Percentiles rank a stretch among this genome's conserved stretches.
These are phyloP conservation scores for Boletus barrowsii DNA, from an alignment of 768 basidiomycete species.

Conservation along the genomic window DNA sequence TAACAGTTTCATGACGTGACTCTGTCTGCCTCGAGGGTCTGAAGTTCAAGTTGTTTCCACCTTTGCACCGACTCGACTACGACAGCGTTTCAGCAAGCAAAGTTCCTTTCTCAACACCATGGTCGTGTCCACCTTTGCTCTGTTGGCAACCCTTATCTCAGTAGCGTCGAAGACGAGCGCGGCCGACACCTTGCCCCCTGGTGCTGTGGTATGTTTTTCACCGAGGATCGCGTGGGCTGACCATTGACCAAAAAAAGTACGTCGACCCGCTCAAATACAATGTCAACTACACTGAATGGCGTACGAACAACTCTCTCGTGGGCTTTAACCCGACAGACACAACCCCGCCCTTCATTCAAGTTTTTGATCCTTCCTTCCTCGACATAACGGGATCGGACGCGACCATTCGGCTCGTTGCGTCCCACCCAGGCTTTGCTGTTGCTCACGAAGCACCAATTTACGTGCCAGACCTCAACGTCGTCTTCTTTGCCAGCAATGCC, in stretches of 20 bases:
- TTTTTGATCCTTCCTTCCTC: slow-evolving; percentile 54
- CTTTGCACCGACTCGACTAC: too few relatives aligned
- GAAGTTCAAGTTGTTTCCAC: too few relatives aligned
- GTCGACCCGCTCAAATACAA: slow-evolving; percentile 50
- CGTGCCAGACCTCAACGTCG: slow-evolving; percentile 56
- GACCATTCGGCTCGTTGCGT: slow-evolving; percentile 57
- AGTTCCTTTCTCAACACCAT: not conserved
- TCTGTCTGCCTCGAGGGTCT: too few relatives aligned
- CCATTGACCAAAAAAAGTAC: slow-evolving; percentile 33
- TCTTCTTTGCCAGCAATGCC: slow-evolving; percentile 72
- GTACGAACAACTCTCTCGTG: slow-evolving; percentile 35
- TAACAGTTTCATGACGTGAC: too few relatives aligned
- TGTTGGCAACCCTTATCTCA: slow-evolving; percentile 5
- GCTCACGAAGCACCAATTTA: slow-evolving; percentile 81
- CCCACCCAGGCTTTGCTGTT: slow-evolving; percentile 62
- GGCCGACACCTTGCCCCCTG: slow-evolving; percentile 10
- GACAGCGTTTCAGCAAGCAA: not conserved
- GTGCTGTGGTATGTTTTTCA: slow-evolving; percentile 21
- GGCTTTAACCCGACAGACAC: slow-evolving; percentile 63
- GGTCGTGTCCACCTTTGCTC: not conserved
- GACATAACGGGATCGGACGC: slow-evolving; percentile 55
- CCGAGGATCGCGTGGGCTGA: not conserved
- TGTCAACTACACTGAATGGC: slow-evolving; percentile 43
- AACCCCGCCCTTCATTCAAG: slow-evolving; percentile 56
- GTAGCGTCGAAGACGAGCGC: not conserved